Base-by-base conservation (phyloP, 1,284 basidiomycete genomes). In the Fistulinella cinereoalba region DNA sequence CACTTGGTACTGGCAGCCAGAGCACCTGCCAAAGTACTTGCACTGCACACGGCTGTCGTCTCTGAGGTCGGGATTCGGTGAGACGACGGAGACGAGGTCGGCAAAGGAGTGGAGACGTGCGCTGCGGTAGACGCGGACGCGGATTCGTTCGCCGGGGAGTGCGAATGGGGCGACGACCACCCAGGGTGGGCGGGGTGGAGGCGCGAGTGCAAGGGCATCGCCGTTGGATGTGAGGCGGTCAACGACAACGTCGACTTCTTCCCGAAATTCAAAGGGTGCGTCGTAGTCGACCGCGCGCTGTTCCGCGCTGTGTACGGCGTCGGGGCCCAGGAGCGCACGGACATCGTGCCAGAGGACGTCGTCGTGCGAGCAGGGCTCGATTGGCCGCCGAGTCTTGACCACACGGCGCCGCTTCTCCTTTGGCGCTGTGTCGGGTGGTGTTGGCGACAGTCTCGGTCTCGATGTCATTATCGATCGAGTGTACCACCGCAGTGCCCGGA, bases 11-110 rank as follows among this genome's bases (percentile, higher is more conserved):
- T 90, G 87, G 58, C 85, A 89, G 1, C 85, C 86, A 10, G 75
- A 81, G 58, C 93, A 97, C 43, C 72, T 74, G 0, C 87, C 87
- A 71, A 96, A 97, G 64, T 97, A 94, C 57, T 83, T 80, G 71
- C 94, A 97, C 47, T 77, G 73, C 0, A 90, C 75, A 28, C 77
- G 71, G 29, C 60, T 72, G 54, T 82, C 73, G 52, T 93, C 85
- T 46, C 92, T 72, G 54, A 88, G 68, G 37, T 77, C 75, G 0
- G 70, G 56, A 60, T 87, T 88, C 10, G 84, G 79, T n/a, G 72
- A 71, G 29, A 89, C 52, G 24, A 95, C 75, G 47, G 83, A 75
- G 9, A 95, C 49, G 1, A 95, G 72, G 60, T 93, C 90, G 2
- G 84, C 91, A 51, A 80, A 74, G 12, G 90, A 92, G 62, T 88